Conservation (phyloP, 2,329 filamentous ascomycete genomes). For the Cordyceps javanica region DNA sequence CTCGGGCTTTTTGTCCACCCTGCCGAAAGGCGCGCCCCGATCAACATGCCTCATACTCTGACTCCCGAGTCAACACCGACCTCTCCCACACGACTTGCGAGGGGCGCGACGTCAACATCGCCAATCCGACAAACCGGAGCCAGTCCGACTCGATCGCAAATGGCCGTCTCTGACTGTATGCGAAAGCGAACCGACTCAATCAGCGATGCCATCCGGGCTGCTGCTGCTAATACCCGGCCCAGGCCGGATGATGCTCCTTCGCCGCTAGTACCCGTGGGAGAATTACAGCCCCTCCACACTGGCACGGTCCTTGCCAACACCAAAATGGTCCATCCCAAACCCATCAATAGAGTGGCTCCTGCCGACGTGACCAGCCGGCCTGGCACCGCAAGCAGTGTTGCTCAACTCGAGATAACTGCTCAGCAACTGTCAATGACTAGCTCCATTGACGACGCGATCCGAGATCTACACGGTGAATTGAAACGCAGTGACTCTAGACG, state of each 20-base stretch:
- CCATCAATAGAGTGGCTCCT: conserved; percentile 40
- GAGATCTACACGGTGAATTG: conserved; percentile 63
- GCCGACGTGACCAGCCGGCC: conserved; percentile 55
- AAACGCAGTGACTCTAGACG: conserved; percentile 63
- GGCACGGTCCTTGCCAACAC: conserved; percentile 40
- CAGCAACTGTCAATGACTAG: conserved; percentile 68
- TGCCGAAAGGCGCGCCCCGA: conserved; percentile 1
- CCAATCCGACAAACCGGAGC: not conserved
- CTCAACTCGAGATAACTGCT: conserved; percentile 67
- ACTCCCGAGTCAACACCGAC: conserved; percentile 10
- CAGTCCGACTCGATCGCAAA: not conserved
- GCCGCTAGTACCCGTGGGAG: conserved; percentile 5
- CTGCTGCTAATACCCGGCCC: not conserved
- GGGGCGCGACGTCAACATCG: not conserved
- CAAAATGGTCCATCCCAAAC: conserved; percentile 32
- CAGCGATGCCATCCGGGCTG: not conserved
- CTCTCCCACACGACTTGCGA: not conserved
- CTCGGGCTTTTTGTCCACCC: conserved; percentile 16
- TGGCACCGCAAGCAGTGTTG: conserved; percentile 62
- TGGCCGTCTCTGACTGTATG: not conserved
- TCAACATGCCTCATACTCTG: conserved; percentile 9
- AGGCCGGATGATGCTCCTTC: not conserved
- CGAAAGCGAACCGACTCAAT: conserved; percentile 5
- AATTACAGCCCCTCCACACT: conserved; percentile 24
- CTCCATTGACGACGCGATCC: conserved; percentile 72